A percentile compares a stretch with the other conserved stretches of the same genome.
These are phyloP conservation scores for Capsella rubella DNA, from an alignment of 441 rosid genomes.

Conservation along the genomic window DNA sequence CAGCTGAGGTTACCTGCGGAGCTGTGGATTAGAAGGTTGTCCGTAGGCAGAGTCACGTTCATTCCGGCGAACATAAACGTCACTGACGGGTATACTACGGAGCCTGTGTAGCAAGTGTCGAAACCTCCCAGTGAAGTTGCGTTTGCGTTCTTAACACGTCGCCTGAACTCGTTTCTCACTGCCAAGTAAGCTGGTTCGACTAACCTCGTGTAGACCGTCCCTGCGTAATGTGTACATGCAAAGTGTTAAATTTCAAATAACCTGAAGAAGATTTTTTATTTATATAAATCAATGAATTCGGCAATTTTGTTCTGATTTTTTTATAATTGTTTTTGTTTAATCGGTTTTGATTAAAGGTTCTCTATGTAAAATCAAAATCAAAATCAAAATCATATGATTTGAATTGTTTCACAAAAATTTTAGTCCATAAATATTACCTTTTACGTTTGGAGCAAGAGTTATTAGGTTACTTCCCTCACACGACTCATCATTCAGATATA, in stretches of 20 bases:
- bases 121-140: slow-evolving; percentile 91
- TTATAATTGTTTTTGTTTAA: neutral
- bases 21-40: slow-evolving; percentile 89
- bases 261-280: too few relatives aligned
- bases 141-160: slow-evolving; percentile 55
- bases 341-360: neutral
- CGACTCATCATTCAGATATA: neutral
- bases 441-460: neutral
- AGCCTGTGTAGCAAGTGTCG: slow-evolving; percentile 85
- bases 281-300: neutral
- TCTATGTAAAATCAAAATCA: neutral
- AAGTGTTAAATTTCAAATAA: neutral
- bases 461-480: neutral
- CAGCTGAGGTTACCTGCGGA: slow-evolving; percentile 75
- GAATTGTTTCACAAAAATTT: neutral
- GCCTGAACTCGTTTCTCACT: slow-evolving; percentile 72
- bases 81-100: slow-evolving; percentile 70
- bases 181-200: slow-evolving; percentile 75
- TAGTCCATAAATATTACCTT: neutral
- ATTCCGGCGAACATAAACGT: slow-evolving; percentile 89
- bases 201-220: slow-evolving; percentile 83
- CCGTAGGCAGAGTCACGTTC: slow-evolving; percentile 83
- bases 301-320: neutral
- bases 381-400: neutral
- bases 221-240: slow-evolving; percentile 43